Base-by-base conservation (phyloP, 2,329 filamentous ascomycete genomes). In the Lasiodiplodia theobromae region DNA sequence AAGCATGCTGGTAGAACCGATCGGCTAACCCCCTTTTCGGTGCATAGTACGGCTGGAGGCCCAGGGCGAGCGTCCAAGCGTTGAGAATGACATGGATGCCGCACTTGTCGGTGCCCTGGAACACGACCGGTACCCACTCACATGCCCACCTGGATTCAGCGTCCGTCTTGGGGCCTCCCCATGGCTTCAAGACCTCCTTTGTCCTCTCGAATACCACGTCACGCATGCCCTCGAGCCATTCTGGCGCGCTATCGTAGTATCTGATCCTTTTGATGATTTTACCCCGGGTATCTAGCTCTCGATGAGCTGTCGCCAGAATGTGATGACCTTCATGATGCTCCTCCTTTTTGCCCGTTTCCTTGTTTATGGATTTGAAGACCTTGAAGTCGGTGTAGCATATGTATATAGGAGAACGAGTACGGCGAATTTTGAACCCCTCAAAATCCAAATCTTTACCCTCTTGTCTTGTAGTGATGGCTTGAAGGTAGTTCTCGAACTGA, bases 41-140 rank as follows among this genome's bases (percentile, higher is more conserved):
- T n/a, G n/a, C n/a, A n/a, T n/a, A n/a, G n/a, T 2, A n/a, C 28
- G 6, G 1, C 3, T 38, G 8, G 16, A 73, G 64, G 16, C 66
- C 71, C 4, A 75, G 58, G 12, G 69, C 63, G 53, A 73, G 40
- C 4, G 68, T 38, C 72, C 73, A 75, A 2, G 72, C 72, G 44
- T 70, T 72, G 1, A 73, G 58, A 1, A 73, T 67, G 7, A 70
- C 68, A 37, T 71, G 69, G 40, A 72, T 70, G 6, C 60, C 72
- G 31, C 73, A 73, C 68, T 64, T 11, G 8, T 3, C 6, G 0
- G 1, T 10, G 6, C 1, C 10, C n/a, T 57, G 54, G 7, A 0
- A 0, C n/a, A n/a, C 0, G 8, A 57, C 54, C 2, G 8, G 18
- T 3, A 5, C 6, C 54, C 54, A 57, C 4, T 40, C 18, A 8